phyloP scores from a whole-genome alignment of 192 early-diverging fungal species.

The Coemansia sp. region DNA sequence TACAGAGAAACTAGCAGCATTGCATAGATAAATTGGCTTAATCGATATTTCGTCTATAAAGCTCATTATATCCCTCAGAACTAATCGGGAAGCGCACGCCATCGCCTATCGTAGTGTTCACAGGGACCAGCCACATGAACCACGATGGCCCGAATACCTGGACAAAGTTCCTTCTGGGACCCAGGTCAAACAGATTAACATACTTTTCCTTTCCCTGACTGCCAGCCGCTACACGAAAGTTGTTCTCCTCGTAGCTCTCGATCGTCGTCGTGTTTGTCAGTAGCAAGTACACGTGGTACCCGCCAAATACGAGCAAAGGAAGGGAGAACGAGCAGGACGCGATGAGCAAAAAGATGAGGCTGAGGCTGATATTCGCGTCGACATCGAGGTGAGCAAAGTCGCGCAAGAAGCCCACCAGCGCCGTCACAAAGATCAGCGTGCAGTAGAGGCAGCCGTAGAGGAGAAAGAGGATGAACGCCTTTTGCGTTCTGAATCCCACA shows the following conservation, averaged over 20 bases:
- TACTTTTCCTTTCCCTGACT: slow-evolving; percentile 4
- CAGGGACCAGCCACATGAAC: slow-evolving; percentile 58
- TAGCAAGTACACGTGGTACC: slow-evolving; percentile 43
- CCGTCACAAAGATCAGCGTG: not conserved
- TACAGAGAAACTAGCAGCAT: slow-evolving; percentile 47
- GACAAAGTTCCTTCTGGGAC: slow-evolving; percentile 48
- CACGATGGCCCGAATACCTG: slow-evolving; percentile 59
- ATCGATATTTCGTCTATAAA: slow-evolving; percentile 18
- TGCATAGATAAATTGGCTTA: slow-evolving; percentile 3
- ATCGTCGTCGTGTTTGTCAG: slow-evolving; percentile 46
- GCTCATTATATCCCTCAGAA: slow-evolving; percentile 50
- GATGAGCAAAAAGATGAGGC: slow-evolving; percentile 28
- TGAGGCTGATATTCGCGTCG: slow-evolving; percentile 8
- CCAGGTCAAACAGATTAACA: slow-evolving; percentile 52
- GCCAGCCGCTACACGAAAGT: slow-evolving; percentile 8
- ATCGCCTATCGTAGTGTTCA: slow-evolving; percentile 53
- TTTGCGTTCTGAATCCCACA: slow-evolving; percentile 74
- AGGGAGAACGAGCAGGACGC: slow-evolving; percentile 24
- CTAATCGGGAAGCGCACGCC: slow-evolving; percentile 56
- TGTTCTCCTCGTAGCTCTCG: slow-evolving; percentile 43
- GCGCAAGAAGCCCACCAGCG: slow-evolving; percentile 22
- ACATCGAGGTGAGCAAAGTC: not conserved
- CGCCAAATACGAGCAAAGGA: slow-evolving; percentile 29
- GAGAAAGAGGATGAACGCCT: slow-evolving; percentile 70
- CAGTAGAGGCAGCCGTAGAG: slow-evolving; percentile 35